A percentile compares a stretch with the other conserved stretches of the same genome.
These are phyloP conservation scores for Pogostemon cablin DNA, from an alignment of 257 asterid species.

Conservation along the genomic window DNA sequence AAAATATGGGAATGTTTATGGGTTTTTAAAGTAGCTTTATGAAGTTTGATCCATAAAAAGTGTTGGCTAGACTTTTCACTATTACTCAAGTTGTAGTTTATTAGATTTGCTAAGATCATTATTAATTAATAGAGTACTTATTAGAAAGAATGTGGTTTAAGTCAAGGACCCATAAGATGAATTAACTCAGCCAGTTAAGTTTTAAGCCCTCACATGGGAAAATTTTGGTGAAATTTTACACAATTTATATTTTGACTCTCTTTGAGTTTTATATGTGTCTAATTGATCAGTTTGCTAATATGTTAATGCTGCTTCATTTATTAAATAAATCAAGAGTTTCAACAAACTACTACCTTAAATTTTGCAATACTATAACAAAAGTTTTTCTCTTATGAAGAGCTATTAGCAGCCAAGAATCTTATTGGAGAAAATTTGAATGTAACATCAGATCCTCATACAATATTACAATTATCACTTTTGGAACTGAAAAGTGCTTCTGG, in stretches of 20 bases:
- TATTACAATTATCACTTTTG: slow-evolving; percentile 60
- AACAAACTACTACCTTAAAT: slow-evolving; percentile 10
- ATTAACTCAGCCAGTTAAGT: no score
- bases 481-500: slow-evolving; percentile 92
- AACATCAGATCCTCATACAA: slow-evolving; percentile 91
- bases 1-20: not conserved
- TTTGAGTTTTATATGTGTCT: slow-evolving; percentile 5
- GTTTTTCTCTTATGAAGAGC: slow-evolving; percentile 62
- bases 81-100: not conserved
- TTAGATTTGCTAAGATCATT: not conserved
- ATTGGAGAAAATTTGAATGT: slow-evolving; percentile 90
- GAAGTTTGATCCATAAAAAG: slow-evolving; percentile 8
- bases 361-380: slow-evolving; percentile 29
- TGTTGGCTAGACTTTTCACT: slow-evolving; percentile 15
- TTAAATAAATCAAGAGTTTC: slow-evolving; percentile 19
- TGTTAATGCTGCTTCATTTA: slow-evolving; percentile 19
- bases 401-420: slow-evolving; percentile 92
- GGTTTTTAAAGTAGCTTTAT: not conserved
- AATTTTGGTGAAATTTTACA: no score
- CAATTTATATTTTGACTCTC: not conserved
- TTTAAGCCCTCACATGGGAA: no score
- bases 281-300: slow-evolving; percentile 13
- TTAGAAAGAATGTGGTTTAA: not conserved
- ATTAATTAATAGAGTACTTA: not conserved
- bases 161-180: not conserved